Evolutionary conservation across 1,284 basidiomycete genomes (phyloP).

Genomic region (Ustanciosporium gigantosporum): DNA sequence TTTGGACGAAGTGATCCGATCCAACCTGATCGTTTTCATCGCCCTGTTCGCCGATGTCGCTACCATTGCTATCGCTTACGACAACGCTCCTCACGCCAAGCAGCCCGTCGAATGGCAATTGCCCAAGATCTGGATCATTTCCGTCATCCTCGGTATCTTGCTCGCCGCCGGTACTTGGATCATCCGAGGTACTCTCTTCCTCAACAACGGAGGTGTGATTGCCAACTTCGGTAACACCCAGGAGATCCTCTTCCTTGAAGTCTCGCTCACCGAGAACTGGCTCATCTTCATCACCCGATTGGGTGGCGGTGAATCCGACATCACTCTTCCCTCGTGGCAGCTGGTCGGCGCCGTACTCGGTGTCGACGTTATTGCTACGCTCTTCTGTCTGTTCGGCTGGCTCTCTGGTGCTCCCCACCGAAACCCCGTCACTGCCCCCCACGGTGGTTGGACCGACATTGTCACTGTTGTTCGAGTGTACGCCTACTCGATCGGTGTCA

Average conservation of each 20-base stretch:
- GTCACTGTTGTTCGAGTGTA: constrained; percentile 67
- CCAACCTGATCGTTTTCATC: constrained; percentile 68
- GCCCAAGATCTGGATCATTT: constrained; percentile 68
- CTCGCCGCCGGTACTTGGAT: constrained; percentile 67
- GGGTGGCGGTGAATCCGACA: constrained; percentile 57
- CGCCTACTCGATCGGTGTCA: constrained; percentile 66
- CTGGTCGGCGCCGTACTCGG: constrained; percentile 65
- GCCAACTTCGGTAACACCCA: constrained; percentile 66
- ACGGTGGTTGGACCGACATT: constrained; percentile 64
- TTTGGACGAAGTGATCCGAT: constrained; percentile 67
- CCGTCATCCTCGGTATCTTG: constrained; percentile 63
- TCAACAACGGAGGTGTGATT: constrained; percentile 65
- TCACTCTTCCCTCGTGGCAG: constrained; percentile 65
- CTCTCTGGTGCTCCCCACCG: constrained; percentile 64
- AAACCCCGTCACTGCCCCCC: constrained; percentile 60
- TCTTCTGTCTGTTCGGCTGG: constrained; percentile 67
- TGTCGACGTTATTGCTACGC: constrained; percentile 66
- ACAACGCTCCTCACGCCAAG: constrained; percentile 65
- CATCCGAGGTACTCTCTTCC: constrained; percentile 65
- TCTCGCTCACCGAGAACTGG: constrained; percentile 68
- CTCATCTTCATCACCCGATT: constrained; percentile 66
- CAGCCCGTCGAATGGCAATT: constrained; percentile 68
- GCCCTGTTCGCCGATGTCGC: constrained; percentile 67
- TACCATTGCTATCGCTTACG: constrained; percentile 67
- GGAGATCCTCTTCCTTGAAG: constrained; percentile 67